A percentile compares a stretch with the other conserved stretches of the same genome.
Conservation (phyloP, 2,329 filamentous ascomycete species). For the Cadophora sp. region DNA sequence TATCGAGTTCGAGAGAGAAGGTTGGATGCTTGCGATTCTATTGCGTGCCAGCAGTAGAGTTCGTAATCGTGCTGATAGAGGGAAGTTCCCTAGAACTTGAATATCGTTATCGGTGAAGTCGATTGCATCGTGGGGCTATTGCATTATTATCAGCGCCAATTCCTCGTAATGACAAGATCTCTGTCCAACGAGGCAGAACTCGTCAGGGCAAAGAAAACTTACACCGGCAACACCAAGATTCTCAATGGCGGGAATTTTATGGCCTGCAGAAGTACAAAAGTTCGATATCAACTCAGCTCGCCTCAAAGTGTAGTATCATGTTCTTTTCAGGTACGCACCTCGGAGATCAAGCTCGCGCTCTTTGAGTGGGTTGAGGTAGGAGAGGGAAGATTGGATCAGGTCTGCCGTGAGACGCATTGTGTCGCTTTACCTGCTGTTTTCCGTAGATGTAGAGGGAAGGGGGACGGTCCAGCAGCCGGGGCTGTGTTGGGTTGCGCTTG, state of each 20-base stretch:
- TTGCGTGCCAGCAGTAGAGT: conserved; percentile 91
- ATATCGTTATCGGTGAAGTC: conserved; percentile 99
- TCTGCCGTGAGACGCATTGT: conserved; percentile 93
- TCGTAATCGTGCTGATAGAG: conserved; percentile 84
- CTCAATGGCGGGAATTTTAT: conserved; percentile 97
- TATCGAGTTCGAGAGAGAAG: conserved; percentile 73
- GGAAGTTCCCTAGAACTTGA: conserved; percentile 87
- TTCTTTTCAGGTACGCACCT: conserved; percentile 94
- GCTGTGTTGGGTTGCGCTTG: conserved; percentile 11
- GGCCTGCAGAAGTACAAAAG: conserved; percentile 70
- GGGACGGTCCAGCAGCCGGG: conserved; percentile 9
- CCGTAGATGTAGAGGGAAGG: neutral
- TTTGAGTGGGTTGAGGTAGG: conserved; percentile 98
- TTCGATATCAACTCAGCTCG: conserved; percentile 84
- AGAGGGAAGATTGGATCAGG: conserved; percentile 91
- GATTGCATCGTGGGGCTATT: conserved; percentile 93
- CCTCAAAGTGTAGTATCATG: conserved; percentile 89
- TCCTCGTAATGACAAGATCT: neutral
- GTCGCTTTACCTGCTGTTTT: conserved; percentile 29
- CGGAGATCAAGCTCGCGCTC: conserved; percentile 98
- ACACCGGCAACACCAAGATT: conserved; percentile 95
- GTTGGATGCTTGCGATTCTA: conserved; percentile 82
- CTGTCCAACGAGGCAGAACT: neutral
- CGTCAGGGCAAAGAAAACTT: conserved; percentile 48
- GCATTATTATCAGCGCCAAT: neutral